Conservation (phyloP, 2,329 filamentous ascomycete genomes). For the Phaeosphaeriaceae sp. region DNA sequence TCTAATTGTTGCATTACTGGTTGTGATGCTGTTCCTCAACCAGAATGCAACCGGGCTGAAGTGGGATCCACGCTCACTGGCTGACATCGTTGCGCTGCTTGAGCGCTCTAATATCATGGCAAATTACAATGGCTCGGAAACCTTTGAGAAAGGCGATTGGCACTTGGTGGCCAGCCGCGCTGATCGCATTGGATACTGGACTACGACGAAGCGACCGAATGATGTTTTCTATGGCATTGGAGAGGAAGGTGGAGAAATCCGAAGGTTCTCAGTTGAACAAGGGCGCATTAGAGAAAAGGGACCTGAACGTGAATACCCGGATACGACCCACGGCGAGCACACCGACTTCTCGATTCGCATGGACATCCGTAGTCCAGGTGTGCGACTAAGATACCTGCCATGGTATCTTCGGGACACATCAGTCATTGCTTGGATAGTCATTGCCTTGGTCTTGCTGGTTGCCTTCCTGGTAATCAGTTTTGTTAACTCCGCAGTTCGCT, state of each 20-base stretch:
- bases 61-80: slow-evolving; percentile 85
- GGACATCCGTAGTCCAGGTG: slow-evolving; percentile 58
- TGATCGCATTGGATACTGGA: slow-evolving; percentile 88
- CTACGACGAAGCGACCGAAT: slow-evolving; percentile 66
- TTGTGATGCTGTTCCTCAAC: slow-evolving; percentile 70
- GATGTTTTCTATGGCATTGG: slow-evolving; percentile 82
- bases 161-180: slow-evolving; percentile 63
- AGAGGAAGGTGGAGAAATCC: slow-evolving; percentile 61
- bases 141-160: slow-evolving; percentile 60
- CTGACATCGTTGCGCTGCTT: slow-evolving; percentile 78
- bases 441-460: slow-evolving; percentile 47
- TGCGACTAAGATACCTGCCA: slow-evolving; percentile 73
- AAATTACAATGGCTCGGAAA: slow-evolving; percentile 74
- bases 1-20: slow-evolving; percentile 63
- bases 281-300: slow-evolving; percentile 57
- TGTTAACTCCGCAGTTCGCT: slow-evolving; percentile 67
- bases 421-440: slow-evolving; percentile 67
- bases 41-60: slow-evolving; percentile 73
- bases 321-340: slow-evolving; percentile 11
- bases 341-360: slow-evolving; percentile 55
- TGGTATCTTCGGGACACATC: slow-evolving; percentile 74
- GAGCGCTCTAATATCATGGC: slow-evolving; percentile 78
- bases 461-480: slow-evolving; percentile 78
- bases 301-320: slow-evolving; percentile 30
- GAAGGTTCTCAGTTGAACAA: slow-evolving; percentile 58